Evolutionary conservation across 371 early-diverging fungal species (phyloP).

Genomic region (Amoeboaphelidium protococcarum): DNA sequence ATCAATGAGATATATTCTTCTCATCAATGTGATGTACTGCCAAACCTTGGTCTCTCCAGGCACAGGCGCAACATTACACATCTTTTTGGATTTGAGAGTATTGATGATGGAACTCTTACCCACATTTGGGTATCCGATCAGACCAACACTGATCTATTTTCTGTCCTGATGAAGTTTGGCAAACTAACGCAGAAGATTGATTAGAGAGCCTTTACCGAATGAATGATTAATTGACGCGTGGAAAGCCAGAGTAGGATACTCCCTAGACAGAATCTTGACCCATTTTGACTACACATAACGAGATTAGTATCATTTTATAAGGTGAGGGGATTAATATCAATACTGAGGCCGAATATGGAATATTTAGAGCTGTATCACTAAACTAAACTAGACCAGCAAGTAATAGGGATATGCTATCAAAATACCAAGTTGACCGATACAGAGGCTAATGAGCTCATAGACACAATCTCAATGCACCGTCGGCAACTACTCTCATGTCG

Average conservation of each 20-base stretch:
- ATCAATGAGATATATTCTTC: conserved; percentile 95
- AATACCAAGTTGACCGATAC: too few relatives aligned
- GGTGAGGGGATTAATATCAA: too few relatives aligned
- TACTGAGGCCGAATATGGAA: too few relatives aligned
- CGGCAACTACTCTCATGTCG: too few relatives aligned
- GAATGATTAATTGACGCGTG: conserved; percentile 91
- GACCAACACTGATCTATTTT: conserved; percentile 91
- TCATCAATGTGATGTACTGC: conserved; percentile 98
- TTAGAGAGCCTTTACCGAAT: conserved; percentile 93
- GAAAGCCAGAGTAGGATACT: conserved; percentile 91
- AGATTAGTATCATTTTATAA: too few relatives aligned
- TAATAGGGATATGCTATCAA: too few relatives aligned
- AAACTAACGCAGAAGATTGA: conserved; percentile 92
- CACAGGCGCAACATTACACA: conserved; percentile 95
- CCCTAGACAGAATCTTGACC: conserved; percentile 69
- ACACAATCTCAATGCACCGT: too few relatives aligned
- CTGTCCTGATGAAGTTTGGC: conserved; percentile 79
- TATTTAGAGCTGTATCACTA: too few relatives aligned
- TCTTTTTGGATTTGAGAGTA: conserved; percentile 81
- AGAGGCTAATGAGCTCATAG: too few relatives aligned
- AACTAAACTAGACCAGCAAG: too few relatives aligned
- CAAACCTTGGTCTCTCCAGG: conserved; percentile 99
- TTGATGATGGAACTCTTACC: conserved; percentile 84
- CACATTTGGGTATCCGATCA: conserved; percentile 72
- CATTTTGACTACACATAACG: conserved; percentile 35